Percentiles rank a stretch among this genome's conserved stretches.
Evolutionary conservation across 148 eudicot genomes (phyloP).

Genomic region (Cornus florida): DNA sequence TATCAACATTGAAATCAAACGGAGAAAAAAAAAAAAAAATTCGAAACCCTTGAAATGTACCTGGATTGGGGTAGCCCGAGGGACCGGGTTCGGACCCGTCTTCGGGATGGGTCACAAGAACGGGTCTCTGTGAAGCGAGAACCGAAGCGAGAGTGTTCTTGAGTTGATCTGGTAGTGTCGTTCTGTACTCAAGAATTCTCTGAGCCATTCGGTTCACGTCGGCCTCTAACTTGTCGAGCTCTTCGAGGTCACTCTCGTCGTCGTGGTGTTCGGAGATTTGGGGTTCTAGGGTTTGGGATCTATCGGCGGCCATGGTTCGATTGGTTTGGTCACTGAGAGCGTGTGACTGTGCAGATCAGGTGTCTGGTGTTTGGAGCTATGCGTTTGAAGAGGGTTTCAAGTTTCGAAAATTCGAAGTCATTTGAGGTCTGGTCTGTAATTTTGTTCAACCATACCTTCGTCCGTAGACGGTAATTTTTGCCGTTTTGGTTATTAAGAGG

Average conservation of each 20-base stretch:
- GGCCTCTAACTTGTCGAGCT: slow-evolving; percentile 40
- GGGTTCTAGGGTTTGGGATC: background rate
- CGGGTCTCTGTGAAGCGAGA: slow-evolving; percentile 51
- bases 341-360: background rate
- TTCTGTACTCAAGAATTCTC: slow-evolving; percentile 47
- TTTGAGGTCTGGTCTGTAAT: slow-evolving; percentile 2
- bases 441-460: background rate
- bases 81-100: slow-evolving; percentile 34
- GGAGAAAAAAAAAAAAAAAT: background rate
- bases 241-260: slow-evolving; percentile 25
- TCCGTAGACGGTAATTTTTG: no score
- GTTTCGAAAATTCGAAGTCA: slow-evolving; percentile 6
- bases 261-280: slow-evolving; percentile 11
- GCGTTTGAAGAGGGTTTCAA: slow-evolving; percentile 3
- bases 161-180: slow-evolving; percentile 53
- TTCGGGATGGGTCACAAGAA: slow-evolving; percentile 16
- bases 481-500: no score
- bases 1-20: background rate
- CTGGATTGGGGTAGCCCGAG: slow-evolving; percentile 23
- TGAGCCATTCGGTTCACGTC: slow-evolving; percentile 58
- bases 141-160: slow-evolving; percentile 42
- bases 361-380: background rate
- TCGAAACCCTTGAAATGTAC: slow-evolving; percentile 2
- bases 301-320: background rate
- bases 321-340: background rate